A percentile compares a stretch with the other conserved stretches of the same genome.
Conservation (phyloP, 2,329 filamentous ascomycete genomes). For the Thelonectria blattea region DNA sequence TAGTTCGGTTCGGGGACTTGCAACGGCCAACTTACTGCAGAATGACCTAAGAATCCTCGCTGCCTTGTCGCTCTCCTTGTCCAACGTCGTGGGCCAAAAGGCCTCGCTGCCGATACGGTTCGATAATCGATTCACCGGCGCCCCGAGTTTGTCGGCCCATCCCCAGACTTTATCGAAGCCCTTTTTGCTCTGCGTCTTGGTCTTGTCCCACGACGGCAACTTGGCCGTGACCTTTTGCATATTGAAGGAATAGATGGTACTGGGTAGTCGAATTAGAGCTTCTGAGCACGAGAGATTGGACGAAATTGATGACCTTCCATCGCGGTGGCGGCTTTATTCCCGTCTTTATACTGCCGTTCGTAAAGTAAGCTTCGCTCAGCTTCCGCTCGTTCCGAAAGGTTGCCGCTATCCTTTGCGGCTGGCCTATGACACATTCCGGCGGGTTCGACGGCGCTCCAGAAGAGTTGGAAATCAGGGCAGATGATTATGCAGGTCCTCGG, state of each 20-base stretch:
- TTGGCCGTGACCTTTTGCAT: slow-evolving; percentile 46
- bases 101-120: slow-evolving; percentile 82
- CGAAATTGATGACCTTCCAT: too few species aligned
- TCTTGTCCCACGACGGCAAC: slow-evolving; percentile 57
- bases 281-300: background rate
- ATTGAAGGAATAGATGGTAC: background rate
- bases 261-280: background rate
- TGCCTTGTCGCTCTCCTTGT: slow-evolving; percentile 89
- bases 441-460: background rate
- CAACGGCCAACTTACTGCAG: slow-evolving; percentile 66
- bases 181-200: slow-evolving; percentile 63
- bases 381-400: slow-evolving; percentile 9
- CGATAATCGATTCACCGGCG: slow-evolving; percentile 78
- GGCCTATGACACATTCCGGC: background rate
- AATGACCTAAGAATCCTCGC: slow-evolving; percentile 84
- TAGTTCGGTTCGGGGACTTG: background rate
- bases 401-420: background rate
- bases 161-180: slow-evolving; percentile 77
- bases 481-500: background rate
- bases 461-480: background rate
- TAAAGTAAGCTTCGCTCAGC: background rate
- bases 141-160: slow-evolving; percentile 59
- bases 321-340: background rate
- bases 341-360: background rate
- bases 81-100: slow-evolving; percentile 84